Evolutionary conservation across 2,329 filamentous ascomycete genomes (phyloP), one percentile per base, ranked within the genome.

Genomic region (Verticillium nubilum): DNA sequence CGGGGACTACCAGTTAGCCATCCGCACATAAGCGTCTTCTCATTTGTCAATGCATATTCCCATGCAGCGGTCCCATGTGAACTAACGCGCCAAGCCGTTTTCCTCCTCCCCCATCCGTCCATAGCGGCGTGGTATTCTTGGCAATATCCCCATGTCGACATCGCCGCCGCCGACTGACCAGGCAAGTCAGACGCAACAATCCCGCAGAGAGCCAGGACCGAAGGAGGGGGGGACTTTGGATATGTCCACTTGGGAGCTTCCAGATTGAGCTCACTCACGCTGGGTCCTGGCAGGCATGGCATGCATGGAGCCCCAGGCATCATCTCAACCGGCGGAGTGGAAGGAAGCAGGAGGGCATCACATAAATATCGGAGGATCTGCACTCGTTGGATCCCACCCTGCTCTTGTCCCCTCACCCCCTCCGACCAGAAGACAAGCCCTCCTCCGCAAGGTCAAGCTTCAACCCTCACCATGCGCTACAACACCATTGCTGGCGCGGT

Each of bases 391-490:
- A 50, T 50, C 42, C 19, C n/a, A 23, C 42, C n/a, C 42, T 50
- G 42, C 42, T 50, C 42, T 50, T 50, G 42, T 19, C 42, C 42
- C 42, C 42, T 50, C 42, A 50, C 19, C 42, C 42, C 42, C 19
- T 50, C 42, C 42, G 42, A 50, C 17, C 42, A 50, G n/a, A 23
- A 50, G 42, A 50, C 42, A 50, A 50, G 42, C 42, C 42, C 19
- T 33, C 31, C 31, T 50, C 19, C 42, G 42, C 42, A 50, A 50
- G 42, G 42, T 50, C 42, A 50, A 23, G 7, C 42, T 23, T 50
- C 54, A 56, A 35, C 54, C 54, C 35, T 56, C 57, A 60, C 13
- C n/a, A 67, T 67, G 66, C 64, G 59, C n/a, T 58, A 64, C 60
- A 56, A 56, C 54, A 47, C 54, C 35, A 56, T 56, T 23, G 54